phyloP scores from a whole-genome alignment of 441 rosid genomes.

The Gossypium davidsonii region DNA sequence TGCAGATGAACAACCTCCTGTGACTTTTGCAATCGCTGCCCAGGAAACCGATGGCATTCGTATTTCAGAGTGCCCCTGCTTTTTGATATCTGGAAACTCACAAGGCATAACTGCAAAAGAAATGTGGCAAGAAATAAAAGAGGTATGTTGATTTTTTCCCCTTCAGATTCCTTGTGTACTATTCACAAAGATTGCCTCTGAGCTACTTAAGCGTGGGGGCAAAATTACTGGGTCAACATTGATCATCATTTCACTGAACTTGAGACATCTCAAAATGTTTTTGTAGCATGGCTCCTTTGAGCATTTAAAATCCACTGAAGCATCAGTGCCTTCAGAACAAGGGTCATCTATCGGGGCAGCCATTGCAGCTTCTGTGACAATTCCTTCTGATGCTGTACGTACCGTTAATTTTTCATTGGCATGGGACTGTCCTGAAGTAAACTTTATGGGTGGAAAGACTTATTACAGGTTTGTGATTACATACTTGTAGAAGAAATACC shows the following conservation, averaged over 20 bases:
- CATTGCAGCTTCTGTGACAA: slow-evolving; percentile 64
- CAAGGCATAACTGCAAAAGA: slow-evolving; percentile 67
- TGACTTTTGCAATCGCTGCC: slow-evolving; percentile 70
- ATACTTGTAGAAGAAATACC: background rate
- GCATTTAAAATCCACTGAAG: slow-evolving; percentile 34
- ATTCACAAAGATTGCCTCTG: background rate
- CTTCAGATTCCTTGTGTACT: background rate
- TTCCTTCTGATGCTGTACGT: slow-evolving; percentile 45
- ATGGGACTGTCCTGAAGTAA: slow-evolving; percentile 91
- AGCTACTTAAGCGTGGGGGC: background rate
- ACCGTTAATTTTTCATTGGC: slow-evolving; percentile 72
- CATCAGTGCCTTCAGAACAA: slow-evolving; percentile 43
- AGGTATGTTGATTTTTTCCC: slow-evolving; percentile 35
- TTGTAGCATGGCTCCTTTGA: slow-evolving; percentile 71
- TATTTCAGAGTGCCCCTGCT: slow-evolving; percentile 66
- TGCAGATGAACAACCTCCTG: slow-evolving; percentile 42
- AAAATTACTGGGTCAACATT: background rate
- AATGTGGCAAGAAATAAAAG: slow-evolving; percentile 77
- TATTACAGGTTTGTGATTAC: slow-evolving; percentile 50
- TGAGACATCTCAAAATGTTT: background rate
- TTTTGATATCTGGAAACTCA: slow-evolving; percentile 62
- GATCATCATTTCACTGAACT: slow-evolving; percentile 1
- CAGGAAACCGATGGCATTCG: slow-evolving; percentile 54
- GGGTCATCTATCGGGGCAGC: slow-evolving; percentile 95
- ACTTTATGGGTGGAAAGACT: slow-evolving; percentile 55